phyloP scores from a whole-genome alignment of 306 rosid genomes.

The Rosa rugosa region DNA sequence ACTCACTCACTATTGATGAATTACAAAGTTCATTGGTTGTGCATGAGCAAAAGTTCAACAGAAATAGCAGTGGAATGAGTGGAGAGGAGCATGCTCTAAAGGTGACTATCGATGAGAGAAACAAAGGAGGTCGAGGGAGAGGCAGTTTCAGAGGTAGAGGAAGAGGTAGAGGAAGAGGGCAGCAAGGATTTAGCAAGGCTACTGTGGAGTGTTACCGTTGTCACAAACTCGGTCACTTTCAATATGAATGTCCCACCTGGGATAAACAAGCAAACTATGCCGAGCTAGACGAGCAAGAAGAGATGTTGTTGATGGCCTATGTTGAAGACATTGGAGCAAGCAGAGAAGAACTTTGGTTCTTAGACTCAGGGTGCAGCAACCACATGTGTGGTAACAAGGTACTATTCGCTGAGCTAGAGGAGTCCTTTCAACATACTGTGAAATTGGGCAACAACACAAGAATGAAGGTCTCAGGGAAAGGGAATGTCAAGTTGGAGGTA shows the following conservation, averaged over 20 bases:
- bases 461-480: not conserved
- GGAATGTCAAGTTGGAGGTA: not conserved
- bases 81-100: not conserved
- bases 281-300: not conserved
- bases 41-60: not conserved
- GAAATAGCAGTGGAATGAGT: not conserved
- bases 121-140: not conserved
- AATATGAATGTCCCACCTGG: not conserved
- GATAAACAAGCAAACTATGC: not conserved
- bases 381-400: not conserved
- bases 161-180: not conserved
- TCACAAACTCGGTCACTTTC: not conserved
- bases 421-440: not conserved
- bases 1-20: not conserved
- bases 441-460: not conserved
- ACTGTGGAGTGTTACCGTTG: not conserved
- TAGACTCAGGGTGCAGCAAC: constrained; percentile 1
- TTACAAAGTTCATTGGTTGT: not conserved
- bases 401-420: not conserved
- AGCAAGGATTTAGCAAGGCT: not conserved
- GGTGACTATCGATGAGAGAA: not conserved
- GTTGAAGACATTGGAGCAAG: not conserved
- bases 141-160: too few species aligned
- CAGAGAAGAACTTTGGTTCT: not conserved
- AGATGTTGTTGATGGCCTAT: not conserved